Evolutionary conservation across 1,284 basidiomycete species (phyloP).

Genomic region (Polyporus tsugae): DNA sequence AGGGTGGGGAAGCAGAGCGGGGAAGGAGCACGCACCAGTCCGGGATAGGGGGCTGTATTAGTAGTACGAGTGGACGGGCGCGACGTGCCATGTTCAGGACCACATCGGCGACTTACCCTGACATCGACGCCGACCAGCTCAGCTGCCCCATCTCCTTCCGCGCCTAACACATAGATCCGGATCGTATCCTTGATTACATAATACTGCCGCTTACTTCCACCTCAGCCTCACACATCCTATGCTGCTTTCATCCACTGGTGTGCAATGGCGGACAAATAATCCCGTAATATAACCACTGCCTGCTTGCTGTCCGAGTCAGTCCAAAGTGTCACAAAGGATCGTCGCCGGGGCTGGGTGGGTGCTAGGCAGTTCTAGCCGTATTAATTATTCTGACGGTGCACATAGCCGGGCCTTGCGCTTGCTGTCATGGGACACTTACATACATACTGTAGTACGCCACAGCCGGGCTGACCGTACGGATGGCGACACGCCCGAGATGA

Average conservation of each 20-base stretch:
- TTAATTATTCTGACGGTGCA: too few species aligned
- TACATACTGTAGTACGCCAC: too few species aligned
- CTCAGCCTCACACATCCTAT: background rate
- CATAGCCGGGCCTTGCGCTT: too few species aligned
- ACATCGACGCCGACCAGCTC: background rate
- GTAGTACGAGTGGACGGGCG: background rate
- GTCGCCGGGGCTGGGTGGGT: too few species aligned
- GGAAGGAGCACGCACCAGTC: background rate
- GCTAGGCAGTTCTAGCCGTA: too few species aligned
- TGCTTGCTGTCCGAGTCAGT: too few species aligned
- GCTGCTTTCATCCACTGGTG: too few species aligned
- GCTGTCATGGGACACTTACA: too few species aligned
- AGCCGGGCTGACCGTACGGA: too few species aligned
- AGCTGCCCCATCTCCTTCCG: background rate
- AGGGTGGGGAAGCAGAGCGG: background rate
- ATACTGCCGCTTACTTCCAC: background rate
- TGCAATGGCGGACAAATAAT: background rate
- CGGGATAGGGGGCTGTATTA: background rate
- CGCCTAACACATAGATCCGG: background rate
- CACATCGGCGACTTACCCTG: slow-evolving; percentile 1
- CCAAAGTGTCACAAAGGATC: too few species aligned
- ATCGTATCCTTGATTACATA: background rate
- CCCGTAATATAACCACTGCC: too few species aligned
- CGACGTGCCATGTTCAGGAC: slow-evolving; percentile 1
- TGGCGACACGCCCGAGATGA: too few species aligned